Percentiles rank a stretch among this genome's conserved stretches.
Conservation (phyloP, 768 basidiomycete genomes). For the Pisolithus sp. region DNA sequence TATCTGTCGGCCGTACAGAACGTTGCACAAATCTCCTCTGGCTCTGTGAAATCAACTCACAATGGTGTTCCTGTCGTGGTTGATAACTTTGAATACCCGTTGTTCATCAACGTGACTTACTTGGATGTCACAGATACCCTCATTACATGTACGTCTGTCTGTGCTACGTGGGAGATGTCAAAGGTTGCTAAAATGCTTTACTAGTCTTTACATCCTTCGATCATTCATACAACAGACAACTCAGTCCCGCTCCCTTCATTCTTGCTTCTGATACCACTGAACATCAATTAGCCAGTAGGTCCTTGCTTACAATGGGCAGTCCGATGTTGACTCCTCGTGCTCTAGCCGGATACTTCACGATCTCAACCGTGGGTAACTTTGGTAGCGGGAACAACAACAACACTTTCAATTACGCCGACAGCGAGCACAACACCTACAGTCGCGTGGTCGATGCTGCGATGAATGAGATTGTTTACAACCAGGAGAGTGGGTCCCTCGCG, state of each 20-base stretch:
- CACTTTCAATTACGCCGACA: conserved; percentile 55
- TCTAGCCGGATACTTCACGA: conserved; percentile 46
- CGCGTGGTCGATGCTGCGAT: conserved; percentile 55
- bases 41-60: conserved; percentile 43
- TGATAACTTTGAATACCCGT: conserved; percentile 52
- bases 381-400: conserved; percentile 72
- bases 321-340: background rate
- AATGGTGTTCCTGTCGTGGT: conserved; percentile 36
- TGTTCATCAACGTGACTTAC: conserved; percentile 36
- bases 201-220: conserved; percentile 52
- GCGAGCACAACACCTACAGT: conserved; percentile 53
- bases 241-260: conserved; percentile 54
- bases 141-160: conserved; percentile 8
- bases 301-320: background rate
- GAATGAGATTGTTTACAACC: conserved; percentile 56
- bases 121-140: conserved; percentile 27
- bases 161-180: background rate
- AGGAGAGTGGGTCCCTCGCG: conserved; percentile 46
- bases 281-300: conserved; percentile 52
- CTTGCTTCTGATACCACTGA: conserved; percentile 51
- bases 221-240: conserved; percentile 59
- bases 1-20: conserved; percentile 27
- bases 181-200: background rate
- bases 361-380: conserved; percentile 39
- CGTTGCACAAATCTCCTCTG: conserved; percentile 44